Percentiles rank a stretch among this genome's conserved stretches.
These are phyloP conservation scores for Tricholoma sp. DNA, from an alignment of 768 basidiomycete species.

Conservation along the genomic window DNA sequence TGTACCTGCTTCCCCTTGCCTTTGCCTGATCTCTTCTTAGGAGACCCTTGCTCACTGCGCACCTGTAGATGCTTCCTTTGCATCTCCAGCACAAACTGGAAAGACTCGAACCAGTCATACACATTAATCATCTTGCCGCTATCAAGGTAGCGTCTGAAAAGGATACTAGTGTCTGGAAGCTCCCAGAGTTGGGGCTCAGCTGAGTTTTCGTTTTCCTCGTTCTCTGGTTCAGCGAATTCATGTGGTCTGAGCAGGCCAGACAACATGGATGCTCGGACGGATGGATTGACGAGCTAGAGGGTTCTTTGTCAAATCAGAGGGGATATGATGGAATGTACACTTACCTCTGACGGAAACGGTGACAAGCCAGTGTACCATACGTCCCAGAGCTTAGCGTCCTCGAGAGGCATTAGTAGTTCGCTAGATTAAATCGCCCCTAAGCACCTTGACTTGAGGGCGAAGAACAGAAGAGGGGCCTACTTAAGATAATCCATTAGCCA, in stretches of 20 bases:
- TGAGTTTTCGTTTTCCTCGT: conserved; percentile 6
- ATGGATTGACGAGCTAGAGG: conserved; percentile 62
- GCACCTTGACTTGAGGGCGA: neutral
- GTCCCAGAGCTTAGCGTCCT: conserved; percentile 55
- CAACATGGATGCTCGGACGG: conserved; percentile 54
- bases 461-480: conserved; percentile 23
- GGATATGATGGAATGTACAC: conserved; percentile 3
- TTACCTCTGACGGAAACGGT: conserved; percentile 65
- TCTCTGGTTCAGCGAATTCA: conserved; percentile 31
- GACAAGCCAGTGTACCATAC: conserved; percentile 67
- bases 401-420: conserved; percentile 38
- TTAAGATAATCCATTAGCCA: conserved; percentile 49
- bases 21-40: conserved; percentile 15
- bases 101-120: conserved; percentile 85
- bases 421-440: conserved; percentile 24
- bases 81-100: conserved; percentile 58
- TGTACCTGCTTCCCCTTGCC: conserved; percentile 19
- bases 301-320: neutral
- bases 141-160: conserved; percentile 73
- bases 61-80: conserved; percentile 34
- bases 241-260: conserved; percentile 58
- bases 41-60: conserved; percentile 3
- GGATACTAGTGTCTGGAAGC: conserved; percentile 70
- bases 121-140: conserved; percentile 81
- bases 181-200: conserved; percentile 35